These are phyloP conservation scores for Populus trichocarpa DNA, from an alignment of 441 rosid genomes.

Conservation along the genomic window DNA sequence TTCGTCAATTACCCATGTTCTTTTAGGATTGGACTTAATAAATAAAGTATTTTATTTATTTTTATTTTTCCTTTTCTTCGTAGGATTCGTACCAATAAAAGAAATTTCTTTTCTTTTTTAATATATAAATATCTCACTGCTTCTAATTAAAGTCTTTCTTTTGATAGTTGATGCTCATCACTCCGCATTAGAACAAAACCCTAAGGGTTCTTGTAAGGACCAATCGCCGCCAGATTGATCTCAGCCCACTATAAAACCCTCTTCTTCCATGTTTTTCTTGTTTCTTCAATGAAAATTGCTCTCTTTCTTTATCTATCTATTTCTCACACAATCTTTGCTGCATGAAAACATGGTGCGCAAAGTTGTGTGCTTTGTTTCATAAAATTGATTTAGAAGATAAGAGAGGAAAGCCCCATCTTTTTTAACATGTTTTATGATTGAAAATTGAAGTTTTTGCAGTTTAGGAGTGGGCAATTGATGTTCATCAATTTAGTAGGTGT, in stretches of 20 bases:
- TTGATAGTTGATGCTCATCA: not conserved
- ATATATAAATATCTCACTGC: slow-evolving; percentile 16
- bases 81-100: not conserved
- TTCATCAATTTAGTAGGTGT: not conserved
- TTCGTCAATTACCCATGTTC: slow-evolving; percentile 38
- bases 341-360: slow-evolving; percentile 20
- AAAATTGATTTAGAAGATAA: slow-evolving; percentile 2
- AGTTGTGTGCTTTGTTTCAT: slow-evolving; percentile 11
- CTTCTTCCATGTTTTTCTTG: slow-evolving; percentile 3
- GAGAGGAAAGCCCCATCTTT: not conserved
- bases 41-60: not conserved
- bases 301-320: not conserved
- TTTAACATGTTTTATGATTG: slow-evolving; percentile 3
- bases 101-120: not conserved
- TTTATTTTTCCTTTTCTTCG: not conserved
- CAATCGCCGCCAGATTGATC: slow-evolving; percentile 78
- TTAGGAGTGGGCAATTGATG: slow-evolving; percentile 7
- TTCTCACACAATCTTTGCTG: not conserved
- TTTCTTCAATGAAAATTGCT: not conserved
- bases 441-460: slow-evolving; percentile 11
- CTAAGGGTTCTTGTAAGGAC: slow-evolving; percentile 74
- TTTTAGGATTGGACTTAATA: slow-evolving; percentile 11
- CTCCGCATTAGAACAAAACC: slow-evolving; percentile 51
- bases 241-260: slow-evolving; percentile 6
- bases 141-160: too few relatives aligned